Evolutionary conservation across 2,329 filamentous ascomycete species (phyloP).

Genomic region (Alternaria gaisen): DNA sequence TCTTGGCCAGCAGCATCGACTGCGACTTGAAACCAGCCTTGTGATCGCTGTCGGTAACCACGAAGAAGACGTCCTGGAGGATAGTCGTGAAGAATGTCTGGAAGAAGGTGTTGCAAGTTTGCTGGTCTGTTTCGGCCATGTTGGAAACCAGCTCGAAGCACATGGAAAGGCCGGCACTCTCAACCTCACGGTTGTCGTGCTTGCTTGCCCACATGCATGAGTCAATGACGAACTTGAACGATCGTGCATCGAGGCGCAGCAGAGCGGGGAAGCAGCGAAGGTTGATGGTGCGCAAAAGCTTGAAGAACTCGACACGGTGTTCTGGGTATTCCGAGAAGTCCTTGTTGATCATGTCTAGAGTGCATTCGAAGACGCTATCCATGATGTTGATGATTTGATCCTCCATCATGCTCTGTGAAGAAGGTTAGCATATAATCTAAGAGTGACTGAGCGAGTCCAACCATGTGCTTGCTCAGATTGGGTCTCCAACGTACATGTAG

Average conservation of each 20-base stretch:
- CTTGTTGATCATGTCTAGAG: conserved; percentile 99
- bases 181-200: conserved; percentile 98
- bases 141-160: conserved; percentile 97
- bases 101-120: conserved; percentile 95
- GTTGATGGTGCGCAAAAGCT: conserved; percentile 93
- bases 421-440: conserved; percentile 30
- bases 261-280: conserved; percentile 95
- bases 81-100: conserved; percentile 97
- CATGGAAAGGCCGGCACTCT: conserved; percentile 96
- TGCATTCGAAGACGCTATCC: conserved; percentile 99
- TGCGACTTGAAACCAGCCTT: conserved; percentile 99
- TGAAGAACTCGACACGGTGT: conserved; percentile 99
- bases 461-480: conserved; percentile 61
- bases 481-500: conserved; percentile 81
- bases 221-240: conserved; percentile 99
- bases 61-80: conserved; percentile 97
- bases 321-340: conserved; percentile 99
- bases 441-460: conserved; percentile 40
- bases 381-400: conserved; percentile 97
- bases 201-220: conserved; percentile 99
- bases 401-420: conserved; percentile 84
- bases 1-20: conserved; percentile 88
- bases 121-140: conserved; percentile 87
- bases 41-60: conserved; percentile 96
- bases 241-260: conserved; percentile 90